Base-by-base conservation (phyloP, 176 grass and related monocot species). In the Chrysopogon serrulatus region DNA sequence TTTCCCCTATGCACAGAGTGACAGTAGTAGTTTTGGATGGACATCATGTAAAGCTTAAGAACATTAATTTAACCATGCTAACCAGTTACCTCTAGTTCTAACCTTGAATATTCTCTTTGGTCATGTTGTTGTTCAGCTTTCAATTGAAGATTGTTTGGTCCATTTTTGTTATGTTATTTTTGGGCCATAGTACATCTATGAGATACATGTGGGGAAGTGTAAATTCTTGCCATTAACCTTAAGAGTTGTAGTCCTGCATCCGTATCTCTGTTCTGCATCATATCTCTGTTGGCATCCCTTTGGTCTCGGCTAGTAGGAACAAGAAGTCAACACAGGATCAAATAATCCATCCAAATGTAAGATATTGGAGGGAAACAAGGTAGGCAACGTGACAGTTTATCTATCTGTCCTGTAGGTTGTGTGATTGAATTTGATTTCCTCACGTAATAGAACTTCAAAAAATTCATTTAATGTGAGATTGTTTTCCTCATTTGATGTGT, bases 361-460 rank as follows among this genome's bases (percentile, higher is more conserved):
- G 76, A 7, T n/a, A 8, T 40, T 40, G 39, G 39, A 90, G 84
- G 69, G 87, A 80, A 90, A 37, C 80, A 92, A 90, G 83, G 68
- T 86, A 13, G 30, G 30, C 49, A 35, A 23, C 36, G 5, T 16
- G 5, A 41, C 21, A 72, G 27, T 21, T 40, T 39, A 79, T 19
- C 14, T 11, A 18, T 74, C 8, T 15, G 11, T 35, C 10, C 10
- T 36, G 54, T 21, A 16, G 19, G 6, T 19, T 6, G 48, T 24
- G 30, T 74, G 47, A 33, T 5, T 12, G n/a, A 78, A 77, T 88
- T 91, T 84, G 75, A 39, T 79, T 68, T 73, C 67, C 56, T 82
- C 68, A 82, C 82, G 78, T n/a, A n/a, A n/a, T n/a, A n/a, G n/a
- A n/a, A n/a, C n/a, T n/a, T n/a, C n/a, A n/a, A n/a, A n/a, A n/a